phyloP scores from a whole-genome alignment of 2,329 filamentous ascomycete species.

The Fusarium ambrosium region DNA sequence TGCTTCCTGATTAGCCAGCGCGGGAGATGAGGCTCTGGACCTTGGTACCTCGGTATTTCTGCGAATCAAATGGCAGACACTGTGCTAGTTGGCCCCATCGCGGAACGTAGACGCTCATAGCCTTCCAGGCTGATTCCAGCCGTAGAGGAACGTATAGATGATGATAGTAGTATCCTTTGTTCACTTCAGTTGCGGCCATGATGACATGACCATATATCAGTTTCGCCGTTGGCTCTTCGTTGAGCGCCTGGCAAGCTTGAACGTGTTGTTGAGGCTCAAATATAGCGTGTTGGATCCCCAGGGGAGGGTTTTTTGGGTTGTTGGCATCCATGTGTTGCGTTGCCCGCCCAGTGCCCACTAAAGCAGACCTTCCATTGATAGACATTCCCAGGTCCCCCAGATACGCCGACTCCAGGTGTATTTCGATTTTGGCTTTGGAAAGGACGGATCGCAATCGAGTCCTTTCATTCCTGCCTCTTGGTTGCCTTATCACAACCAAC shows the following conservation, averaged over 20 bases:
- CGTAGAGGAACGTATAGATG: neutral
- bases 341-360: neutral
- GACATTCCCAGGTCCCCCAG: neutral
- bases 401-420: neutral
- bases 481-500: constrained; percentile 14
- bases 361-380: neutral
- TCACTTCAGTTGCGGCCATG: neutral
- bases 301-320: neutral
- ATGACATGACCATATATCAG: neutral
- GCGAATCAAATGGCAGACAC: constrained; percentile 22
- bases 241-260: neutral
- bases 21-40: constrained; percentile 41
- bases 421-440: neutral
- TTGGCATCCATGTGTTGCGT: neutral
- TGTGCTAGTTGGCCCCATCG: constrained; percentile 24
- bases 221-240: neutral
- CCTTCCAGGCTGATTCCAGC: neutral
- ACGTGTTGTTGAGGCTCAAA: neutral
- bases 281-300: neutral
- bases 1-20: constrained; percentile 35
- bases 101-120: constrained; percentile 22
- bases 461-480: constrained; percentile 22
- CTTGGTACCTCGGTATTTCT: constrained; percentile 15
- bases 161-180: neutral
- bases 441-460: constrained; percentile 9